A percentile compares a stretch with the other conserved stretches of the same genome.
These are phyloP conservation scores for Candida parachauliodes DNA, from an alignment of 805 yeast genomes.

Conservation along the genomic window DNA sequence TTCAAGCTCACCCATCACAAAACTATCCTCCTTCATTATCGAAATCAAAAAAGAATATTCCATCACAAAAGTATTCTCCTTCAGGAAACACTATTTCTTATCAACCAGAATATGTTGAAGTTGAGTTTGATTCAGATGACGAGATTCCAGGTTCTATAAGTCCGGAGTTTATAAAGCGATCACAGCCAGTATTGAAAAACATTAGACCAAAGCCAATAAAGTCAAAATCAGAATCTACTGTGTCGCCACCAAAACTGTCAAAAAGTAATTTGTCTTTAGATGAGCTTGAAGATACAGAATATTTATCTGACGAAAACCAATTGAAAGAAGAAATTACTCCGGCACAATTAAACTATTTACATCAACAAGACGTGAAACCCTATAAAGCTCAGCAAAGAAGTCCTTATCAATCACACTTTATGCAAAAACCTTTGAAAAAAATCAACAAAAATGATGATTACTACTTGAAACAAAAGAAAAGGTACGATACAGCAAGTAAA, in stretches of 20 bases:
- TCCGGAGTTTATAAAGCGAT: background rate
- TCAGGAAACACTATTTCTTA: too few species aligned
- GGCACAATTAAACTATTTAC: constrained; percentile 30
- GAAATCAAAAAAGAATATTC: background rate
- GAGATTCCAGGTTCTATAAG: background rate
- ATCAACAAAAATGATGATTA: constrained; percentile 21
- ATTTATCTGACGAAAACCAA: constrained; percentile 21
- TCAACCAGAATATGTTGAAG: background rate
- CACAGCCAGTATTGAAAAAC: constrained; percentile 4
- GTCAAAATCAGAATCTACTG: constrained; percentile 4
- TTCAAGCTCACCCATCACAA: constrained; percentile 1
- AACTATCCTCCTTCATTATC: constrained; percentile 2
- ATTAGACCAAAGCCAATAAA: constrained; percentile 1
- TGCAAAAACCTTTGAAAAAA: background rate
- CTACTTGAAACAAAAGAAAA: constrained; percentile 34
- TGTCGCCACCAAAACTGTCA: constrained; percentile 3
- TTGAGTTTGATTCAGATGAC: background rate
- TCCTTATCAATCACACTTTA: constrained; percentile 4
- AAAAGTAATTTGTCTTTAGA: background rate
- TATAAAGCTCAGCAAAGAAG: constrained; percentile 7
- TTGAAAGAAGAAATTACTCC: constrained; percentile 36
- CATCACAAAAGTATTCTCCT: background rate
- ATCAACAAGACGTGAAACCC: constrained; percentile 11
- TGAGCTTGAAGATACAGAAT: background rate
- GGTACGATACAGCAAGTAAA: constrained; percentile 28